Percentiles rank a stretch among this genome's conserved stretches.
phyloP scores from a whole-genome alignment of 148 eudicot species.

The Beta vulgaris region DNA sequence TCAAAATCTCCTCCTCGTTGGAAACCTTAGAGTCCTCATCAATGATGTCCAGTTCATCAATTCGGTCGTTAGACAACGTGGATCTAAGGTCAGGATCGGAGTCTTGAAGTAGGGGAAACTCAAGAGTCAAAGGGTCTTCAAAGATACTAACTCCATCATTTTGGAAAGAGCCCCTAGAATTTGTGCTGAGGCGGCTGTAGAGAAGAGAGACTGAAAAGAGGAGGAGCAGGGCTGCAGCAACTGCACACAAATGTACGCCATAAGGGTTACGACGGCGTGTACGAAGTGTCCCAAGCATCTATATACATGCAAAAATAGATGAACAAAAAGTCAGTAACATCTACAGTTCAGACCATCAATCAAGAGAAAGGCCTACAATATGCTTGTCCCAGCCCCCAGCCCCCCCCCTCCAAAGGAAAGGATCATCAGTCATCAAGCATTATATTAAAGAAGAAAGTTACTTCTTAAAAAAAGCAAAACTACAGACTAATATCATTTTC shows the following conservation, averaged over 20 bases:
- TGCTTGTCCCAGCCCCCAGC: too few species aligned
- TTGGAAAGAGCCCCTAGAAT: not conserved
- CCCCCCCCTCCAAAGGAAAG: not conserved
- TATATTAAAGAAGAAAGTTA: too few species aligned
- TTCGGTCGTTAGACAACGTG: conserved; percentile 12
- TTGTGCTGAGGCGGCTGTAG: conserved; percentile 2
- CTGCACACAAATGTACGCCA: conserved; percentile 11
- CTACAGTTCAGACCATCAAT: not conserved
- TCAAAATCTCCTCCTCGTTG: conserved; percentile 21
- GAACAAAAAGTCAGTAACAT: not conserved
- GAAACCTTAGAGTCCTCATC: conserved; percentile 22
- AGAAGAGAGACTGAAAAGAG: conserved; percentile 15
- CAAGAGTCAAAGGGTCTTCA: not conserved
- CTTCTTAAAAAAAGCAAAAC: too few species aligned
- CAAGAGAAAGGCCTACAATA: not conserved
- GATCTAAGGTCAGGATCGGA: conserved; percentile 17
- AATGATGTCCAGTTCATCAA: conserved; percentile 16
- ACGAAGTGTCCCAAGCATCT: conserved; percentile 14
- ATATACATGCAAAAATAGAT: not conserved
- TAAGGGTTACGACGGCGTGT: conserved; percentile 8
- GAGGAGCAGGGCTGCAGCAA: conserved; percentile 12
- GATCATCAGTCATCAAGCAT: not conserved
- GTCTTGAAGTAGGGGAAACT: conserved; percentile 16
- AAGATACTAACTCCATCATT: not conserved
- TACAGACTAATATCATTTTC: too few species aligned